Conservation (phyloP, 2,329 filamentous ascomycete species). For the Pseudogymnoascus sp. region DNA sequence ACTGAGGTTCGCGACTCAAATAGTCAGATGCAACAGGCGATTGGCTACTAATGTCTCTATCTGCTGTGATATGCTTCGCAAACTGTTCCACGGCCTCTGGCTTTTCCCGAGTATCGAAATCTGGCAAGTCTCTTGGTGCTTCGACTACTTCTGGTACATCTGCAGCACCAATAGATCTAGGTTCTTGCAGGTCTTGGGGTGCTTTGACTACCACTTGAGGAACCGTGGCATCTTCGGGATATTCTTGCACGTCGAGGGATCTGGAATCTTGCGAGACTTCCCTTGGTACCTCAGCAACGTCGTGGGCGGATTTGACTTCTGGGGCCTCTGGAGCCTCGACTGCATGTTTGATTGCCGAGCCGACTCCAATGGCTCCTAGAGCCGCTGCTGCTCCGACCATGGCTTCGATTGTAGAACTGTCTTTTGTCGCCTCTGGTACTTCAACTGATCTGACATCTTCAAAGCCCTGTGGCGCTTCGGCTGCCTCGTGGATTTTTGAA, state of each 20-base stretch:
- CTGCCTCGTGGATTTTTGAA: not conserved
- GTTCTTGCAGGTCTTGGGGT: not conserved
- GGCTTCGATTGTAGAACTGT: not conserved
- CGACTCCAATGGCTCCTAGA: not conserved
- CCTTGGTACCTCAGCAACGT: not conserved
- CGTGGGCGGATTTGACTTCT: not conserved
- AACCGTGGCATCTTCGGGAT: not conserved
- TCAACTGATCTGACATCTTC: not conserved
- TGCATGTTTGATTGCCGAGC: not conserved
- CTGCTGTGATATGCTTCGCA: not conserved
- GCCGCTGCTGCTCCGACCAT: not conserved
- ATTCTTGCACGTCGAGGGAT: not conserved
- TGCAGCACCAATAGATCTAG: not conserved
- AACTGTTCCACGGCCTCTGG: not conserved
- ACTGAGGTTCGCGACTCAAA: not conserved
- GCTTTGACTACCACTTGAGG: not conserved
- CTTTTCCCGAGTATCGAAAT: not conserved
- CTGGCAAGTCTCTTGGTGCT: not conserved
- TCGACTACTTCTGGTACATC: not conserved
- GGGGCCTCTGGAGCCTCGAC: not conserved
- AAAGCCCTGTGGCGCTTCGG: not conserved
- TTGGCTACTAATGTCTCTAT: not conserved
- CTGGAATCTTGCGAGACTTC: not conserved
- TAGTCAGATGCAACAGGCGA: slow-evolving; percentile 5
- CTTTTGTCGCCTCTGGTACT: not conserved